Conservation (phyloP, 805 yeast species). For the Ogataea methanolica region DNA sequence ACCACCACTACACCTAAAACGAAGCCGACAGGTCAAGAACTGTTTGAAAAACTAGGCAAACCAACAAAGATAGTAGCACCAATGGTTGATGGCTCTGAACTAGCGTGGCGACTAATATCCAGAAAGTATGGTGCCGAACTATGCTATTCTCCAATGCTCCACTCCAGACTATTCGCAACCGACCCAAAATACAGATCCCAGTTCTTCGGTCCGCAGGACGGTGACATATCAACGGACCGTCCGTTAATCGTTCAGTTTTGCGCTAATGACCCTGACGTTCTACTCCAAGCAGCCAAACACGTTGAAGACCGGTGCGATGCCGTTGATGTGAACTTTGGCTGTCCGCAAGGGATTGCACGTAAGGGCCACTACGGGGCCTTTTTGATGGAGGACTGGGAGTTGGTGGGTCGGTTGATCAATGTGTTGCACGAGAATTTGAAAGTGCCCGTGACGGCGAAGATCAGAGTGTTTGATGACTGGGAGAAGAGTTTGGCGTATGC, state of each 20-base stretch:
- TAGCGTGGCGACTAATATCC: conserved; percentile 90
- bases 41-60: conserved; percentile 62
- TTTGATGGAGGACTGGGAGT: conserved; percentile 94
- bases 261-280: conserved; percentile 87
- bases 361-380: conserved; percentile 96
- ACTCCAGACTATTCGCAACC: conserved; percentile 84
- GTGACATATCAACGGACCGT: conserved; percentile 62
- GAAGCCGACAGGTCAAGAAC: conserved; percentile 51
- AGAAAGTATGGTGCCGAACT: conserved; percentile 88
- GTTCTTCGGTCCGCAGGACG: conserved; percentile 72
- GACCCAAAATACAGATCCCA: conserved; percentile 74
- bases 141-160: conserved; percentile 96
- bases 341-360: conserved; percentile 96
- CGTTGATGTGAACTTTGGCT: conserved; percentile 91
- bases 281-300: conserved; percentile 73
- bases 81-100: conserved; percentile 96
- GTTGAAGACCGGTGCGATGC: conserved; percentile 90
- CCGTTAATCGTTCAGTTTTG: conserved; percentile 94
- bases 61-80: conserved; percentile 94
- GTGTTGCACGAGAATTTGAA: conserved; percentile 70
- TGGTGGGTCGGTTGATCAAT: conserved; percentile 66
- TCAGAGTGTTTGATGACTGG: conserved; percentile 81
- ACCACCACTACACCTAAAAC: too few relatives aligned
- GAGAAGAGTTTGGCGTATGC: conserved; percentile 85
- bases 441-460: conserved; percentile 93